These are phyloP conservation scores for Microthlaspi erraticum DNA, from an alignment of 345 rosid species.

Conservation along the genomic window DNA sequence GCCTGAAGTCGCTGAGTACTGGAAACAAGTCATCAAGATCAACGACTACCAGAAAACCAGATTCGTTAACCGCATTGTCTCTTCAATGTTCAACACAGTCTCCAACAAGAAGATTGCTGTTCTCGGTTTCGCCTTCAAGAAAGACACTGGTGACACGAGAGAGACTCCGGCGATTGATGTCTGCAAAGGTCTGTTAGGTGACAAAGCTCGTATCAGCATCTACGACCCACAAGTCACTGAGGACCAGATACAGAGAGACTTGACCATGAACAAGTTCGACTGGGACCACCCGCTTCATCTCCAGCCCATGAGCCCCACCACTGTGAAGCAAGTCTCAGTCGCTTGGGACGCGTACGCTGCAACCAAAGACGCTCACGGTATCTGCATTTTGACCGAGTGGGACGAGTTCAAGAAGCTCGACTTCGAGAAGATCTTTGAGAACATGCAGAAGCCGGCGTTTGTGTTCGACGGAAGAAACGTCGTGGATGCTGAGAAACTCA, in stretches of 20 bases:
- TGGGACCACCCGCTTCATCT: conserved; percentile 96
- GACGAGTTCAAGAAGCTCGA: conserved; percentile 90
- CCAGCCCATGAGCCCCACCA: conserved; percentile 88
- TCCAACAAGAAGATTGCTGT: conserved; percentile 83
- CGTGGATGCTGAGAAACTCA: conserved; percentile 59
- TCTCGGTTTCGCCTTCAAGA: conserved; percentile 87
- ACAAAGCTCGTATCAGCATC: conserved; percentile 84
- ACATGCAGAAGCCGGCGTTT: conserved; percentile 93
- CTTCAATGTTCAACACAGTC: conserved; percentile 92
- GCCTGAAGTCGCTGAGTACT: conserved; percentile 92
- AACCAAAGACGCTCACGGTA: conserved; percentile 78
- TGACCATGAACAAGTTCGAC: conserved; percentile 86
- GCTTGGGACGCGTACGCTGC: conserved; percentile 86
- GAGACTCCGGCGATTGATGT: conserved; percentile 95
- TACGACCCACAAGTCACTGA: conserved; percentile 88
- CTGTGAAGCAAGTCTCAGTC: conserved; percentile 76
- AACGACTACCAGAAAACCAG: conserved; percentile 88
- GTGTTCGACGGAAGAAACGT: conserved; percentile 88
- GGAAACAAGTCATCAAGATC: conserved; percentile 96
- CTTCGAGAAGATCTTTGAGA: conserved; percentile 68
- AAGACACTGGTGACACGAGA: conserved; percentile 90
- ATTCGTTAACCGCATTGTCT: conserved; percentile 80
- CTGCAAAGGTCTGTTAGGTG: conserved; percentile 89
- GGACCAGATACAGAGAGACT: conserved; percentile 93
- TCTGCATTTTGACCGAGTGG: conserved; percentile 96